Base-by-base conservation (phyloP, 2,329 filamentous ascomycete species). In the Elsinoe batatas region DNA sequence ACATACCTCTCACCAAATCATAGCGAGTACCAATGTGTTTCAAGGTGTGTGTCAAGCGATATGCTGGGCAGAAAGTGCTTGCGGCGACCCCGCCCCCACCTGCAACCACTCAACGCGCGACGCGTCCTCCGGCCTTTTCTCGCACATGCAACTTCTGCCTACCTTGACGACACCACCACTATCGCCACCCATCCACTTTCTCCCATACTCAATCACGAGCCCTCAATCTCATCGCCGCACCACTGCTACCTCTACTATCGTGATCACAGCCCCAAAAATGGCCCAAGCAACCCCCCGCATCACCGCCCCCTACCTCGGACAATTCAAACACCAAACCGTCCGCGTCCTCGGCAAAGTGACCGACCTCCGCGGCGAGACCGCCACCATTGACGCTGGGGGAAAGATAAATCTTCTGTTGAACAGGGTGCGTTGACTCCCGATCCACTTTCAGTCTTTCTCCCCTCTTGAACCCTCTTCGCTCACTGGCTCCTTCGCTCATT, bases 321-420 rank as follows among this genome's bases (percentile, higher is more conserved):
- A 78, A 65, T 95, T 91, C 73, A 71, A 73, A 50, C 72, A 79
- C 66, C 74, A 81, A 61, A 87, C 87, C 59, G 87, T 97, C 60
- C 90, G 90, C 64, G 77, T 97, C 56, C 78, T 95, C 4, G 93
- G 93, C 64, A 90, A 86, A 64, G 90, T 97, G 46, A 80, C 81
- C 3, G 84, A 93, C 64, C 77, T 97, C 20, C 84, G 84, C 53
- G 91, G 91, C 62, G 87, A 93, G 53, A 79, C 81, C 51, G 91
- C 90, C 0, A 82, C 83, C 5, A 79, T 97, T 30, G 89, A 95
- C 57, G 85, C 88, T 5, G 85, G 76, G 2, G 91, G 91, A 0
- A 79, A 82, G 18, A 80, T 96, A 22, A 87, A 83, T 0, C 76
- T 89, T 1, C 74, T 85, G 15, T 69, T 97, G 61, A 90, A 88